Conservation (phyloP, 2,329 filamentous ascomycete species). For the Calonectria fujianensis region DNA sequence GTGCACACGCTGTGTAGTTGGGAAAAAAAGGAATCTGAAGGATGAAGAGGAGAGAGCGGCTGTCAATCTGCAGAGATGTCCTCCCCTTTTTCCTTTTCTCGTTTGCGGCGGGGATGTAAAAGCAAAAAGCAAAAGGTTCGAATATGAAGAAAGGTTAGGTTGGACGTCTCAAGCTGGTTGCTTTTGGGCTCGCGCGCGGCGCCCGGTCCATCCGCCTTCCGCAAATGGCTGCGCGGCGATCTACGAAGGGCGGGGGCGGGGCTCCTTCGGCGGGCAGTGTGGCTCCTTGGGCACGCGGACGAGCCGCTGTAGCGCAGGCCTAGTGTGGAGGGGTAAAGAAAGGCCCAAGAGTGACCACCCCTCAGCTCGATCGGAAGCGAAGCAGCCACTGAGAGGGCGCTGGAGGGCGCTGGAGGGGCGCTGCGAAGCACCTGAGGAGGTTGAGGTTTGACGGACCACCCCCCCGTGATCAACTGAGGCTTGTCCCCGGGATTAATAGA, state of each 20-base stretch:
- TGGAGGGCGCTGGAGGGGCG: background rate
- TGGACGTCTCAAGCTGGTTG: constrained; percentile 23
- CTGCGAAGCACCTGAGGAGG: constrained; percentile 20
- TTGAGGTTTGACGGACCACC: background rate
- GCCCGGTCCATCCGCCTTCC: constrained; percentile 47
- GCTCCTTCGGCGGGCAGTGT: constrained; percentile 14
- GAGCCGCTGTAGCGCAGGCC: constrained; percentile 21
- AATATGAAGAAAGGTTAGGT: constrained; percentile 22
- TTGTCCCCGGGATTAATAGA: constrained; percentile 10
- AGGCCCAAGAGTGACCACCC: constrained; percentile 26
- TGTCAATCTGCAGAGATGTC: too few species aligned
- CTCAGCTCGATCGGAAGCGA: constrained; percentile 1
- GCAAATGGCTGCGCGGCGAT: constrained; percentile 12
- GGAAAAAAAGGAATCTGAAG: background rate
- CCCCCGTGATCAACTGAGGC: constrained; percentile 27
- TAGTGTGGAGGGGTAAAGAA: constrained; percentile 22
- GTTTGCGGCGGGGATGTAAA: constrained; percentile 12
- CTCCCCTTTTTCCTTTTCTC: background rate
- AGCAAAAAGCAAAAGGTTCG: constrained; percentile 12
- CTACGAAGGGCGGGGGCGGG: constrained; percentile 37
- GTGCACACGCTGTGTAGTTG: constrained; percentile 12
- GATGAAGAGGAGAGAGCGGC: background rate
- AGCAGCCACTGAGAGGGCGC: constrained; percentile 28
- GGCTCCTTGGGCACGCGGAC: constrained; percentile 31
- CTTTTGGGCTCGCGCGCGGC: constrained; percentile 36